Base-by-base conservation (phyloP, 139 green algal species). In the Desmodesmus armatus region DNA sequence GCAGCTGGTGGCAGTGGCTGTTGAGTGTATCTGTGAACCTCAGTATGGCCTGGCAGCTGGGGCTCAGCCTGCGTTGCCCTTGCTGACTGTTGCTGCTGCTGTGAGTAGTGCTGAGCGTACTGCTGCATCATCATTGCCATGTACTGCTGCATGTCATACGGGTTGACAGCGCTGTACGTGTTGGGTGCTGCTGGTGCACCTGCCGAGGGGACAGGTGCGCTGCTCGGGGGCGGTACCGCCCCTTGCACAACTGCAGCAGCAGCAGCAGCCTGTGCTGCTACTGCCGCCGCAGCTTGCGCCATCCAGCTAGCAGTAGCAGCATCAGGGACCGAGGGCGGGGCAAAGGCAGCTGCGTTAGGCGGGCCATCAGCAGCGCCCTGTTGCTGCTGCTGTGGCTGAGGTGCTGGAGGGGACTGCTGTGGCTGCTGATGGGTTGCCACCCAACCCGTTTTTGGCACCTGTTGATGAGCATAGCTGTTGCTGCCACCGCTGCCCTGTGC, bases 91-190 rank as follows among this genome's bases (percentile, higher is more conserved):
- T 82, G 73, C 44, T 80, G 29, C 29, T 80, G 75, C 75, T 82
- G 75, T 5, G 40, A 39, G 75, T 71, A 82, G 5, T 82, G 75
- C 75, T 82, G 75, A 15, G 75, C 71, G 75, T 82, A 82, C 5
- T 82, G 75, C 75, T 82, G 75, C 11, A 82, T 37, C 75, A 82
- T 82, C 29, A 66, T 66, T 5, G 73, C 29, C 73, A 82, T 82
- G 75, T 82, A 82, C 23, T 65, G 60, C 35, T 82, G 43, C 53
- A 82, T 71, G 75, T 82, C 75, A 37, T 82, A 82, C 13, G 75
- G 75, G 53, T 82, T 82, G 35, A 82, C 51, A n/a, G n/a, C n/a
- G 5, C 13, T 71, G 39, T 82, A 82, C 2, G 73, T 29, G 31
- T 80, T 80, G 4, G 73, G 31, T 21, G 47, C 27, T 39, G 49